Percentiles rank a stretch among this genome's conserved stretches.
Conservation (phyloP, 2,329 filamentous ascomycete genomes). For the Microascus cirrosus region DNA sequence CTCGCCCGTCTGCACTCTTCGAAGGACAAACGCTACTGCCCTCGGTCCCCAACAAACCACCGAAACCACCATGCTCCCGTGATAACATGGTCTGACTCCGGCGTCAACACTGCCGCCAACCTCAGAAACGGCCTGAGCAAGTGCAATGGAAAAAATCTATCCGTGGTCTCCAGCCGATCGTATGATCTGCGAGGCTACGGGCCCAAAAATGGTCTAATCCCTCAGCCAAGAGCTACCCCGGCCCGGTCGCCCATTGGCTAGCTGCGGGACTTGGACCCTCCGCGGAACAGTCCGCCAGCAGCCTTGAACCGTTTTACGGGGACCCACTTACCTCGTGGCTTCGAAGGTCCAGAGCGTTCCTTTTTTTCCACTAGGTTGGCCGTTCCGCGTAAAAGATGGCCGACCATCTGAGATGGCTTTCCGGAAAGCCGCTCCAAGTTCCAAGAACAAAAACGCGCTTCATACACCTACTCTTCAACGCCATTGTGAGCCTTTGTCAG, state of each 20-base stretch:
- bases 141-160: background rate
- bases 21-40: background rate
- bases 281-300: slow-evolving; percentile 1
- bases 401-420: too few species aligned
- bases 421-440: too few species aligned
- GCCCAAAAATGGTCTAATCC: slow-evolving; percentile 2
- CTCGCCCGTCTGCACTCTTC: too few species aligned
- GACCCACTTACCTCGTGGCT: background rate
- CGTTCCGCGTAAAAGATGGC: too few species aligned
- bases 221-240: slow-evolving; percentile 1
- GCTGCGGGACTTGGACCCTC: background rate
- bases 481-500: too few species aligned
- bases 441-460: too few species aligned
- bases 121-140: background rate
- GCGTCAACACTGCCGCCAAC: background rate
- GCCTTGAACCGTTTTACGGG: background rate
- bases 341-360: background rate
- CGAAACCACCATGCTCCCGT: background rate
- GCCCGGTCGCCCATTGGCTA: background rate
- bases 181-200: slow-evolving; percentile 5
- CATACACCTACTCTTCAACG: too few species aligned
- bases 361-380: background rate
- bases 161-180: background rate
- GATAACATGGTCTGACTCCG: background rate
- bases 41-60: background rate